Base-by-base conservation (phyloP, 257 asterid genomes). In the Nicotiana obtusifolia region DNA sequence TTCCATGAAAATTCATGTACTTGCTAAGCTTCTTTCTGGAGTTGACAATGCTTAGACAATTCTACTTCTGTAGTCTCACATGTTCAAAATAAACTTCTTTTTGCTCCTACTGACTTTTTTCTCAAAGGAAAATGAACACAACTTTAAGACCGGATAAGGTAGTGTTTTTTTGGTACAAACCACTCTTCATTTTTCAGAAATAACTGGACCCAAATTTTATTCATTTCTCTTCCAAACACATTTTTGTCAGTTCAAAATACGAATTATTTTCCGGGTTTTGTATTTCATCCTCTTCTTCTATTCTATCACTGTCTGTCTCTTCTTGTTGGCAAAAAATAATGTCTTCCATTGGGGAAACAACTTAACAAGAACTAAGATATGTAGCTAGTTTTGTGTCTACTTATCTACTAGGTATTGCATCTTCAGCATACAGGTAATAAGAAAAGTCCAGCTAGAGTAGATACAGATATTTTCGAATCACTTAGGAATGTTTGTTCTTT, bases 311-410 rank as follows among this genome's bases (percentile, higher is more conserved):
- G 33, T 67, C 57, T 22, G 28, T 26, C 17, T 60, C 10, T 52
- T 52, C 69, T n/a, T 82, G 54, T 35, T 54, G 77, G 52, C 77
- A 82, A 83, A 76, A 78, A 87, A 83, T 80, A 62, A 81, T 89
- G 90, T 84, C 82, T 86, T 85, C 94, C 89, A 83, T 86, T 75
- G 77, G 60, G 59, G 83, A 67, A 71, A 82, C 33, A 68, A n/a
- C 31, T 71, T 47, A 57, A 49, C 83, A 83, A 69, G 78, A 52
- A 69, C 59, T 33, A 86, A 82, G 84, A 82, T 83, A 86, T 37
- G 44, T 81, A 78, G 22, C 54, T 77, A 78, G 67, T 61, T 44
- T 22, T 57, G 37, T 66, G 52, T 67, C 76, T 33, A 66, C 52
- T 66, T 33, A 33, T 66, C 76, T 17, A 66, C 53, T 33, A 41